Conservation (phyloP, 2,329 filamentous ascomycete species). For the Teratosphaeria destructans region DNA sequence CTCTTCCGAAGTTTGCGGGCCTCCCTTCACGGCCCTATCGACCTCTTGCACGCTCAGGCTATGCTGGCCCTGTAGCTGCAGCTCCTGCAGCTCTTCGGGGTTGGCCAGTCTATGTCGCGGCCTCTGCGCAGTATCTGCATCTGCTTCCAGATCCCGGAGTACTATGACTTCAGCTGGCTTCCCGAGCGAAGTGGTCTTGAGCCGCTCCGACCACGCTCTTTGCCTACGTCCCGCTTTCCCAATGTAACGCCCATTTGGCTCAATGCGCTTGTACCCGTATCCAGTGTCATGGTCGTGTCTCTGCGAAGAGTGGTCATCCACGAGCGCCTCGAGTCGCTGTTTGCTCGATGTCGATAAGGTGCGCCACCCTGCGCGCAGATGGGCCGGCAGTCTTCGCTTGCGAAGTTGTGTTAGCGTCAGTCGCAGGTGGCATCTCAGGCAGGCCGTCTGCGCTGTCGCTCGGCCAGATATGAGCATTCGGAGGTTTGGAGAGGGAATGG, state of each 20-base stretch:
- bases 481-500: not conserved
- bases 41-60: slow-evolving; percentile 14
- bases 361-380: not conserved
- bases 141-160: slow-evolving; percentile 3
- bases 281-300: not conserved
- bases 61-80: not conserved
- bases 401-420: not conserved
- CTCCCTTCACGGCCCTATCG: slow-evolving; percentile 10
- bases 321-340: not conserved
- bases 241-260: slow-evolving; percentile 15
- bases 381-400: not conserved
- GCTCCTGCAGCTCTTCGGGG: not conserved
- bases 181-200: slow-evolving; percentile 15
- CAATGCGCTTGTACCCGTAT: slow-evolving; percentile 3
- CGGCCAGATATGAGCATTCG: not conserved
- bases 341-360: not conserved
- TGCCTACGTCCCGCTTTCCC: slow-evolving; percentile 18
- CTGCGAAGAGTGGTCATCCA: not conserved
- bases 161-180: slow-evolving; percentile 15
- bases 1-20: slow-evolving; percentile 10
- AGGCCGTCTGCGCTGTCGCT: not conserved
- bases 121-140: not conserved
- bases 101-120: not conserved
- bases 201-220: slow-evolving; percentile 12
- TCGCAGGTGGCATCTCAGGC: slow-evolving; percentile 1